Conservation (phyloP, 2,329 filamentous ascomycete genomes). For the Waltergamsia citrina region DNA sequence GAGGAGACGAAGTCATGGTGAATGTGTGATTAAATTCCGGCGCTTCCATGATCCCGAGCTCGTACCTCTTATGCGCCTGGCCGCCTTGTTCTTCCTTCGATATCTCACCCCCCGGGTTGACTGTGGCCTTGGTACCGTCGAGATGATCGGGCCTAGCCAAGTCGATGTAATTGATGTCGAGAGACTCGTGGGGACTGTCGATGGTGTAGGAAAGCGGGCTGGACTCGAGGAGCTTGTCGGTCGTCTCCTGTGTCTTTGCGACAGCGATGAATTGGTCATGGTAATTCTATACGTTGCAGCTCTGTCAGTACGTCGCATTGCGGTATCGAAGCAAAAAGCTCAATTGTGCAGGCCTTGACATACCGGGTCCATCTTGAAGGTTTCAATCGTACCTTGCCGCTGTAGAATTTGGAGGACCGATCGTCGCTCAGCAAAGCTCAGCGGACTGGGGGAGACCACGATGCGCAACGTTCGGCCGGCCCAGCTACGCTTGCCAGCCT, state of each 20-base stretch:
- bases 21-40: slow-evolving; percentile 28
- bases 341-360: not conserved
- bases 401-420: slow-evolving; percentile 43
- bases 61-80: slow-evolving; percentile 24
- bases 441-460: slow-evolving; percentile 39
- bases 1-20: slow-evolving; percentile 20
- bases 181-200: slow-evolving; percentile 11
- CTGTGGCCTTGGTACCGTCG: slow-evolving; percentile 2
- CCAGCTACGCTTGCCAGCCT: slow-evolving; percentile 6
- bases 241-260: slow-evolving; percentile 28
- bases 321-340: not conserved
- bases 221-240: slow-evolving; percentile 23
- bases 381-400: slow-evolving; percentile 37
- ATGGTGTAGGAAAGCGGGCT: slow-evolving; percentile 40
- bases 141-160: slow-evolving; percentile 12
- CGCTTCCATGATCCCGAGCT: slow-evolving; percentile 28
- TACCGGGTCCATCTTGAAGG: slow-evolving; percentile 24
- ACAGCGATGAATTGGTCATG: slow-evolving; percentile 41
- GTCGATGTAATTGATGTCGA: slow-evolving; percentile 22
- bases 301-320: not conserved
- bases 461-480: slow-evolving; percentile 35
- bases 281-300: slow-evolving; percentile 20
- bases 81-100: not conserved
- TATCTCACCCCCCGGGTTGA: not conserved
- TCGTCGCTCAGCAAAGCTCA: slow-evolving; percentile 43